Conservation (phyloP, 352 stramenopile species). For the Pythium brassicae region DNA sequence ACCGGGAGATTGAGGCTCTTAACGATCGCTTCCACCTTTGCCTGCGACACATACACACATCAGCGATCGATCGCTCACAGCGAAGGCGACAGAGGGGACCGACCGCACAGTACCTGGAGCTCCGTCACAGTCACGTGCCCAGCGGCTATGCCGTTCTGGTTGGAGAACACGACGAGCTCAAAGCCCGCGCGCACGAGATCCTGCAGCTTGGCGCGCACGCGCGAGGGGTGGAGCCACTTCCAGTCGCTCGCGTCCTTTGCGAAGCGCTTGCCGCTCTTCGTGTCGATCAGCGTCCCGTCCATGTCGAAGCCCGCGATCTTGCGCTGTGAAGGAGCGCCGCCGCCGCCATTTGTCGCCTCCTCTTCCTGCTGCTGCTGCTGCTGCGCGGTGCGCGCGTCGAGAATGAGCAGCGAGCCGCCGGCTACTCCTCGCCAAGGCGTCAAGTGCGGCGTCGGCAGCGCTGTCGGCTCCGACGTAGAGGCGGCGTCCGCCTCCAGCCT, state of each 20-base stretch:
- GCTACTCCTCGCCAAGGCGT: conserved; percentile 39
- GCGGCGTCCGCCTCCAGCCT: not conserved
- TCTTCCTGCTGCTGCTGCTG: conserved; percentile 2
- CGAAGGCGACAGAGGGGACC: too few relatives aligned
- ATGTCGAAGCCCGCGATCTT: conserved; percentile 84
- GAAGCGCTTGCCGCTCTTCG: conserved; percentile 83
- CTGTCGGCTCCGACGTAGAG: too few relatives aligned
- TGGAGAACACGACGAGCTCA: conserved; percentile 71
- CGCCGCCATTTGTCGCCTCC: not conserved
- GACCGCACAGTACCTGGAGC: conserved; percentile 41
- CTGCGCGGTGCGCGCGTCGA: conserved; percentile 33
- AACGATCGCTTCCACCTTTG: conserved; percentile 71
- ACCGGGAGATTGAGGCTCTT: conserved; percentile 60
- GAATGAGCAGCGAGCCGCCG: conserved; percentile 33
- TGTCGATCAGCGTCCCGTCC: conserved; percentile 78
- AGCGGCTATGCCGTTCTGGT: conserved; percentile 82
- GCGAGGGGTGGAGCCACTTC: conserved; percentile 67
- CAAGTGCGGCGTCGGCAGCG: conserved; percentile 23
- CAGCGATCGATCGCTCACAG: too few relatives aligned
- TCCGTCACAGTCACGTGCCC: conserved; percentile 54
- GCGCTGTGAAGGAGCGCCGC: conserved; percentile 1
- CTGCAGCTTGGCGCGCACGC: conserved; percentile 44
- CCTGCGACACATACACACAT: not conserved
- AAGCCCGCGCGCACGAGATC: conserved; percentile 44
- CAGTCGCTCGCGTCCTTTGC: conserved; percentile 63